These are phyloP conservation scores for Boletellus ananiceps DNA, from an alignment of 768 basidiomycete species.

Conservation along the genomic window DNA sequence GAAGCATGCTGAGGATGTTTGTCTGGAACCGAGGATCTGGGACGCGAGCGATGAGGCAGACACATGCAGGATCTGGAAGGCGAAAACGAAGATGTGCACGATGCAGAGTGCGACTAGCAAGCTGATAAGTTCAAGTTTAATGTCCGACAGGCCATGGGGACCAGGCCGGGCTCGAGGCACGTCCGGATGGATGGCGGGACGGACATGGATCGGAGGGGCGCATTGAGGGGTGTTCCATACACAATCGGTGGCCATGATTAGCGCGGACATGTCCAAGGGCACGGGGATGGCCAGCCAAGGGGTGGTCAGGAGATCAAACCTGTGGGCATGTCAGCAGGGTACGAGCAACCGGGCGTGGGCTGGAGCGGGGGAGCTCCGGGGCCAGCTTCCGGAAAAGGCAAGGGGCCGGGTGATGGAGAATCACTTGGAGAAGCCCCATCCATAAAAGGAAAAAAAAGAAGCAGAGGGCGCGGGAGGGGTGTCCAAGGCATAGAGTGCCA, in stretches of 20 bases:
- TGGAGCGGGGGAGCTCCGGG: constrained; percentile 1
- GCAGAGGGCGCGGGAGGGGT: constrained; percentile 3
- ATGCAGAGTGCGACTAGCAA: constrained; percentile 1
- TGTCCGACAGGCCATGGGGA: constrained; percentile 16
- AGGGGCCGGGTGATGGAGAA: constrained; percentile 7
- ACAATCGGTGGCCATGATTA: too few species aligned
- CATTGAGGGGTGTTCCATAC: too few species aligned
- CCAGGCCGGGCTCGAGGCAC: not conserved
- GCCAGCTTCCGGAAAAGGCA: constrained; percentile 4
- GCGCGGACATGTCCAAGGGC: too few species aligned
- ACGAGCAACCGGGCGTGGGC: too few species aligned
- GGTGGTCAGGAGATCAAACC: not conserved
- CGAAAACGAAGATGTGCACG: constrained; percentile 7
- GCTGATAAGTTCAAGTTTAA: constrained; percentile 12
- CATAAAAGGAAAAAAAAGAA: constrained; percentile 16
- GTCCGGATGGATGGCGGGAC: too few species aligned
- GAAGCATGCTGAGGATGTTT: not conserved
- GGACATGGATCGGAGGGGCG: too few species aligned
- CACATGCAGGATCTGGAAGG: constrained; percentile 16
- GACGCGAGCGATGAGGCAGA: not conserved
- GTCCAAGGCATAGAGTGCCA: not conserved
- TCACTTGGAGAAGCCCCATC: constrained; percentile 15
- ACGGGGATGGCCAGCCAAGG: too few species aligned
- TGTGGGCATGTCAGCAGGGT: not conserved
- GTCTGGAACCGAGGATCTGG: constrained; percentile 16